Evolutionary conservation across 805 yeast species (phyloP), one percentile per base, ranked within the genome.

Genomic region (Wickerhamomyces bovis): DNA sequence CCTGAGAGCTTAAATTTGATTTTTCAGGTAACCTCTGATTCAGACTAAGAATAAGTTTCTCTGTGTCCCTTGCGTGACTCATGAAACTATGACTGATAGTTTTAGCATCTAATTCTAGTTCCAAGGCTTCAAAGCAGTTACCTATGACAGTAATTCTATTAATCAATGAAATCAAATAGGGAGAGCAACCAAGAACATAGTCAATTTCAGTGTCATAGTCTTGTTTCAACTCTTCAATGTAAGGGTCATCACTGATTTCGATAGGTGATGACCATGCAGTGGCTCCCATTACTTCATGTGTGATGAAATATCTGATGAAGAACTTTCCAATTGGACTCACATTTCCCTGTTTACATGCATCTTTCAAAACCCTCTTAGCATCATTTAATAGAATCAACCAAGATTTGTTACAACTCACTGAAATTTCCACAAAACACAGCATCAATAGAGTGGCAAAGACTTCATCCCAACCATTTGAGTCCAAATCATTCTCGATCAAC

Each of bases 241-340:
- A 61, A 21, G 63, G 62, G 43, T 63, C 65, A 30, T 64, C 67
- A 31, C 55, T 58, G n/a, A 57, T 57, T 9, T 55, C 56, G 10
- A 53, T 26, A 16, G 39, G 49, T 15, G 49, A 39, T 11, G 45
- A 21, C 72, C 71, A 68, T 2, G 70, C 71, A 0, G 75, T 70
- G 42, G 68, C 71, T 3, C 73, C 71, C 72, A 71, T 66, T 2
- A 71, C 68, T 47, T 71, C 76, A 51, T 71, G 75, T 13, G 68
- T 58, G 6, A 68, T 61, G 49, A 71, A 66, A 48, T 70, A 70
- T 16, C 71, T 48, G 7, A 66, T 58, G 46, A 69, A 68, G 44
- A 70, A 70, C 26, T 55, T 61, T 11, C 62, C 64, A 45, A 70
- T 51, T 2, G 71, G 69, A 36, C 63, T 62, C 35, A 58, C 44